Conservation (phyloP, 257 asterid genomes). For the Ilex asprella region DNA sequence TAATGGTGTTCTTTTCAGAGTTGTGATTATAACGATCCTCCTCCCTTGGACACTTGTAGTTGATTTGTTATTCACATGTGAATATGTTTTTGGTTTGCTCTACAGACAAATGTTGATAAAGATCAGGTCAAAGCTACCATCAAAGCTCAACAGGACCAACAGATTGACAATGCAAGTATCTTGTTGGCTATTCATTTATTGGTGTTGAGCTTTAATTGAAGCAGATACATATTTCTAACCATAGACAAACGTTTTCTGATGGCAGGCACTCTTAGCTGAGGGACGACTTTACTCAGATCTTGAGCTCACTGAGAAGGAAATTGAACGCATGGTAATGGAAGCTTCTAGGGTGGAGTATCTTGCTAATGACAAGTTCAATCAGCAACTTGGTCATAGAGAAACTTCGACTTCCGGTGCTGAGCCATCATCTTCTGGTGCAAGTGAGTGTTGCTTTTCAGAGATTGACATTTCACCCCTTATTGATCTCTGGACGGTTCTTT, state of each 20-base stretch:
- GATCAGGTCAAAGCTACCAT: conserved; percentile 98
- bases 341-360: conserved; percentile 93
- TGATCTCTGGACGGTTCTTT: background rate
- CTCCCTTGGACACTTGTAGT: too few species aligned
- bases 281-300: conserved; percentile 96
- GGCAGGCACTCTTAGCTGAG: conserved; percentile 94
- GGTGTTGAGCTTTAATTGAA: too few species aligned
- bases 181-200: background rate
- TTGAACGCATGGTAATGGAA: conserved; percentile 95
- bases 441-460: conserved; percentile 39
- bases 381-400: conserved; percentile 53
- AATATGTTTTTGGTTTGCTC: too few species aligned
- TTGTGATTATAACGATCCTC: too few species aligned
- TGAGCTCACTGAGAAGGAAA: conserved; percentile 95
- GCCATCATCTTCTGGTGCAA: conserved; percentile 96
- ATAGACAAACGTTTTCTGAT: background rate
- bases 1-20: background rate
- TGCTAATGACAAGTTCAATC: conserved; percentile 58
- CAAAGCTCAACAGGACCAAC: conserved; percentile 97
- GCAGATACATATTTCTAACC: too few species aligned
- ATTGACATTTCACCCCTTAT: conserved; percentile 2
- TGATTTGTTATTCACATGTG: too few species aligned
- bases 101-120: conserved; percentile 55
- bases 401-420: conserved; percentile 88
- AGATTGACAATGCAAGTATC: conserved; percentile 68